These are phyloP conservation scores for Lactarius sanguifluus DNA, from an alignment of 768 basidiomycete genomes.

Conservation along the genomic window DNA sequence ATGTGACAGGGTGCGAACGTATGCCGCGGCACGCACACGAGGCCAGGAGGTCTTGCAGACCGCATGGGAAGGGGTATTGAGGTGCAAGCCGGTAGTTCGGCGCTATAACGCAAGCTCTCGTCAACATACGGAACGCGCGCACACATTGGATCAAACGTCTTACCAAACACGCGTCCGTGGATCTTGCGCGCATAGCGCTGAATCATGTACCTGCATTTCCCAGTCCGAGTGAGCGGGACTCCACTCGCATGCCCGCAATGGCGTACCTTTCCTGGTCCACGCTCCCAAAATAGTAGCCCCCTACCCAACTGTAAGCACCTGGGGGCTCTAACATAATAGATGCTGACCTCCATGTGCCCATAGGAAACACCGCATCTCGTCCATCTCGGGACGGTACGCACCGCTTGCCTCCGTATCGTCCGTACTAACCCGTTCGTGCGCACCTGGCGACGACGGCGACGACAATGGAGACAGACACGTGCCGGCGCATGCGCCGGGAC, in stretches of 20 bases:
- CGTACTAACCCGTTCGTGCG: constrained; percentile 24
- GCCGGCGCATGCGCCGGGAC: background rate
- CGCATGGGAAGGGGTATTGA: constrained; percentile 95
- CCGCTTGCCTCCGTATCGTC: constrained; percentile 34
- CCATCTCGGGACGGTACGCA: constrained; percentile 65
- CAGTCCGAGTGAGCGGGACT: background rate
- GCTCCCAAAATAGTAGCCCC: constrained; percentile 81
- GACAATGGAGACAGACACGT: background rate
- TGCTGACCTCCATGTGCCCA: constrained; percentile 71
- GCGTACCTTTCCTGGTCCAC: constrained; percentile 70
- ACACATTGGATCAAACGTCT: constrained; percentile 20
- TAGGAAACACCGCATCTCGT: constrained; percentile 80
- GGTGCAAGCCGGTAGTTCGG: constrained; percentile 85
- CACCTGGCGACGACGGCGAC: constrained; percentile 20
- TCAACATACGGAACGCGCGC: constrained; percentile 10
- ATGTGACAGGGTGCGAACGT: constrained; percentile 29
- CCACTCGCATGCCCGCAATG: background rate
- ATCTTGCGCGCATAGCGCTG: constrained; percentile 90
- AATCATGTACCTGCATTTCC: constrained; percentile 56
- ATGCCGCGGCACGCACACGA: constrained; percentile 53
- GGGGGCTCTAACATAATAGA: background rate
- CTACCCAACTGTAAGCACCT: constrained; percentile 39
- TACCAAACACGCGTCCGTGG: constrained; percentile 83
- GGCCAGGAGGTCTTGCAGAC: constrained; percentile 83
- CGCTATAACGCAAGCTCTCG: constrained; percentile 42